A percentile compares a stretch with the other conserved stretches of the same genome.
Conservation (phyloP, 2,329 filamentous ascomycete genomes). For the Penicillium sp. region DNA sequence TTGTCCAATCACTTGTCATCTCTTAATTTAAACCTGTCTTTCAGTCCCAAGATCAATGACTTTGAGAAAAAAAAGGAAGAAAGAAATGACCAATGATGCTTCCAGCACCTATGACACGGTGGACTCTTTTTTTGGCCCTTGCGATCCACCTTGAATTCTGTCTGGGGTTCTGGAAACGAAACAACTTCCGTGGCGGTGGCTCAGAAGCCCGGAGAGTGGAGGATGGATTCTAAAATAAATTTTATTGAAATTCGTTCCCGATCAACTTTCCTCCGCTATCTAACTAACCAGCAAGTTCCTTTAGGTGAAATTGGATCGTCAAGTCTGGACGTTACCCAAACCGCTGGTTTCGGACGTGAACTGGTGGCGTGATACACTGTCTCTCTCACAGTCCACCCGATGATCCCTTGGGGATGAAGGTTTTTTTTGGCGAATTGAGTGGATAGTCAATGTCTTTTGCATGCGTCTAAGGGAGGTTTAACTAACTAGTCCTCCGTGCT, state of each 20-base stretch:
- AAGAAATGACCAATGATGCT: neutral
- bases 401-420: conserved; percentile 4
- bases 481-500: neutral
- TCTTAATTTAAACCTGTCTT: neutral
- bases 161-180: conserved; percentile 30
- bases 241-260: neutral
- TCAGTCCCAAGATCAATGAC: neutral
- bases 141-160: conserved; percentile 11
- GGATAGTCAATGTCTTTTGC: conserved; percentile 5
- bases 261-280: neutral
- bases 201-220: conserved; percentile 18
- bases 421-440: neutral
- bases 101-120: conserved; percentile 5
- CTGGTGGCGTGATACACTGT: conserved; percentile 19
- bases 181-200: conserved; percentile 27
- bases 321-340: conserved; percentile 3
- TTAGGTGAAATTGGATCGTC: conserved; percentile 4
- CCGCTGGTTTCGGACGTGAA: conserved; percentile 8
- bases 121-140: neutral
- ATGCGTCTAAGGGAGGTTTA: conserved; percentile 3
- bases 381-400: conserved; percentile 3
- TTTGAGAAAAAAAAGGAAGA: neutral
- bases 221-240: neutral
- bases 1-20: conserved; percentile 2
- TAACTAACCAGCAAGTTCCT: neutral